Conservation (phyloP, 371 early-diverging fungal genomes). For the Mortierella sp. region DNA sequence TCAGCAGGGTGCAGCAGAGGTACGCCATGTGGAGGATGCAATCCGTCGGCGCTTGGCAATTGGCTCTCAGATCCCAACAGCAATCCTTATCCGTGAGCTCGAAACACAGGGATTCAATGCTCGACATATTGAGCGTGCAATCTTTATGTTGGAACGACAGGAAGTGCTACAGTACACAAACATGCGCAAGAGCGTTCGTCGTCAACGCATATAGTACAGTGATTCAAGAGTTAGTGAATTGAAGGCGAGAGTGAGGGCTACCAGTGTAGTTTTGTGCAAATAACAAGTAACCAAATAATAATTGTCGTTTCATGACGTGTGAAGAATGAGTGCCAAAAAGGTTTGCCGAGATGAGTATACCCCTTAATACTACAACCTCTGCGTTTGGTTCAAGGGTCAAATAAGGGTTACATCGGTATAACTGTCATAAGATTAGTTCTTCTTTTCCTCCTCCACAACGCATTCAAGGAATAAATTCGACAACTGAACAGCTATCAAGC, state of each 20-base stretch:
- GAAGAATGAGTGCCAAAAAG: not conserved
- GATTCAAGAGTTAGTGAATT: not conserved
- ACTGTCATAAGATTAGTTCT: not conserved
- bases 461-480: not conserved
- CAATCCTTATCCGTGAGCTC: slow-evolving; percentile 67
- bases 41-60: slow-evolving; percentile 90
- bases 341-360: not conserved
- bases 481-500: not conserved
- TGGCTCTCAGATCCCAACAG: slow-evolving; percentile 82
- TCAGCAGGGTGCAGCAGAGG: slow-evolving; percentile 77
- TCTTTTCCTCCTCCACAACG: not conserved
- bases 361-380: not conserved
- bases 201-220: slow-evolving; percentile 40
- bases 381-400: not conserved
- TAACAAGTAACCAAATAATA: not conserved
- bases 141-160: slow-evolving; percentile 85
- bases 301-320: not conserved
- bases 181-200: slow-evolving; percentile 72
- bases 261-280: not conserved
- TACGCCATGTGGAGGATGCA: slow-evolving; percentile 84
- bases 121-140: slow-evolving; percentile 79
- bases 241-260: not conserved
- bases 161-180: slow-evolving; percentile 89
- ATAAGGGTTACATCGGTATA: not conserved
- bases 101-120: slow-evolving; percentile 74